Base-by-base conservation (phyloP, 2,329 filamentous ascomycete genomes). In the Hortaea werneckii region DNA sequence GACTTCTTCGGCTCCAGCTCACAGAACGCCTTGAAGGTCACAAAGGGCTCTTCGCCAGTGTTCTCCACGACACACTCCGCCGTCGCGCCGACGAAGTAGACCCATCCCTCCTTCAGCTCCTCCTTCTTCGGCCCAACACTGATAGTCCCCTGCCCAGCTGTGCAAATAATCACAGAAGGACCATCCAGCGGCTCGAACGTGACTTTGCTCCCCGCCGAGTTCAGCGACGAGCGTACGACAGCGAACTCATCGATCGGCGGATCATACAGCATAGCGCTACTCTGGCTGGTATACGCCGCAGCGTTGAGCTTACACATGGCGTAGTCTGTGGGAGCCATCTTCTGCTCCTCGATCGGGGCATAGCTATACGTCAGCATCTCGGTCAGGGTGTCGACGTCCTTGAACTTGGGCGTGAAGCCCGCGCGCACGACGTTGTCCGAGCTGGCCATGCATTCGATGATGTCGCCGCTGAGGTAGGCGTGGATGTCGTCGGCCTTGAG, bases 391-490 rank as follows among this genome's bases (percentile, higher is more conserved):
- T 81, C 70, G 20, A 96, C 87, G 57, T 98, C 92, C 71, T 96
- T 95, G 77, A 95, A 98, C 65, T 98, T 98, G 46, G 92, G 92
- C 0, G 92, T 98, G 67, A 98, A 92, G 38, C 92, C 92, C 0
- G 92, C 92, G 46, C 92, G 87, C 43, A 98, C 89, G 32, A 98
- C 92, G 55, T 98, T 98, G 75, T 98, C 92, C n/a, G 87, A 94
- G 6, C 87, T 84, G 0, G 92, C 92, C 92, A 98, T 98, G 73
- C 92, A 98, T 69, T 98, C 92, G 64, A 98, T 88, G 56, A 98
- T 95, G 61, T 98, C 90, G 49, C 87, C 87, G 2, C 83, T 87
- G 38, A 94, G 70, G 66, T 98, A 98, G 41, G 92, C 92, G 65
- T 98, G 92, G 58, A 96, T 96, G 61, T 96, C 92, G 61, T 98